These are phyloP conservation scores for Verbena officinalis DNA, from an alignment of 257 asterid species.

Conservation along the genomic window DNA sequence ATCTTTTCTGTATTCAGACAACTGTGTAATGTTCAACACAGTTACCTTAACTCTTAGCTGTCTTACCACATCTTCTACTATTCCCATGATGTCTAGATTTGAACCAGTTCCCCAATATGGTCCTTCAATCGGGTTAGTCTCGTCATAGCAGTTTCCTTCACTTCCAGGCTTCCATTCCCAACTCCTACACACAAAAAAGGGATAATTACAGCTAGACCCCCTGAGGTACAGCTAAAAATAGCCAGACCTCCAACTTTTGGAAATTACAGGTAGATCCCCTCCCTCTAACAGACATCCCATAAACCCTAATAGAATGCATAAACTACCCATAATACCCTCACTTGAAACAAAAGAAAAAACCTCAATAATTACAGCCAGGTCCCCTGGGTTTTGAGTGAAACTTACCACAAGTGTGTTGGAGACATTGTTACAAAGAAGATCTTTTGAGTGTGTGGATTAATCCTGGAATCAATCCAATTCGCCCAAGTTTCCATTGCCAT, in stretches of 20 bases:
- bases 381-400: too few relatives aligned
- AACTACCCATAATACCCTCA: too few relatives aligned
- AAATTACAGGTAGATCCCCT: too few relatives aligned
- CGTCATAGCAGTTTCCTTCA: conserved; percentile 81
- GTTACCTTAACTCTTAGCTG: conserved; percentile 49
- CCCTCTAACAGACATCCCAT: too few relatives aligned
- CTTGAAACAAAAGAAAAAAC: too few relatives aligned
- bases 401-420: conserved; percentile 89
- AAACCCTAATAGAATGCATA: too few relatives aligned
- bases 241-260: too few relatives aligned
- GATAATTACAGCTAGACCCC: too few relatives aligned
- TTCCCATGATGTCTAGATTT: conserved; percentile 67
- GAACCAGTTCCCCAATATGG: conserved; percentile 90
- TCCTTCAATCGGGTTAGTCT: conserved; percentile 61
- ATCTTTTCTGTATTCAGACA: conserved; percentile 85
- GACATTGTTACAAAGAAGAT: conserved; percentile 79
- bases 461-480: conserved; percentile 63
- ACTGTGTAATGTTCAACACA: conserved; percentile 70
- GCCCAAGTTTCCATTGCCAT: conserved; percentile 87
- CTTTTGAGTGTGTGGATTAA: conserved; percentile 56
- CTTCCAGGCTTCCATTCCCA: conserved; percentile 92
- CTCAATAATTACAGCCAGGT: too few relatives aligned
- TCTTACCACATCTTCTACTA: conserved; percentile 49
- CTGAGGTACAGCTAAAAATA: too few relatives aligned
- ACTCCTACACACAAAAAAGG: conserved; percentile 53